phyloP scores from a whole-genome alignment of 148 eudicot species.

The Rhododendron ovatum region DNA sequence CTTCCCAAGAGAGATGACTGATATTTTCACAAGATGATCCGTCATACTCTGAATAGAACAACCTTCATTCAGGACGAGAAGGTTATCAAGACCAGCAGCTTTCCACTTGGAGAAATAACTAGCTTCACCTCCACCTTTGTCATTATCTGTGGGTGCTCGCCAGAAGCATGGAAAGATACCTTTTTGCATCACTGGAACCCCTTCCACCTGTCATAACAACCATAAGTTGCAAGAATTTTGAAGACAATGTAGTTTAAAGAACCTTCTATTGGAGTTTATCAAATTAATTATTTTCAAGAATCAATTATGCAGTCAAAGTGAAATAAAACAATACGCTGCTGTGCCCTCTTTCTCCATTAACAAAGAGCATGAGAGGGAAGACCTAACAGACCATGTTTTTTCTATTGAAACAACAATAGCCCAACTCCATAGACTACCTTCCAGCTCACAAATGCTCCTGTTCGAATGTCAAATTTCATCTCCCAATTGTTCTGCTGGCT shows the following conservation, averaged over 20 bases:
- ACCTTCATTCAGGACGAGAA: slow-evolving; percentile 41
- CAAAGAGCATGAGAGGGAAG: background rate
- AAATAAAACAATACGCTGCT: background rate
- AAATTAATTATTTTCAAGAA: background rate
- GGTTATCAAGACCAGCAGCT: slow-evolving; percentile 57
- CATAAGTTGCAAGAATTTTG: background rate
- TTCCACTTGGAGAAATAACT: slow-evolving; percentile 84
- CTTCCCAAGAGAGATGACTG: slow-evolving; percentile 36
- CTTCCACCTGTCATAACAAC: slow-evolving; percentile 52
- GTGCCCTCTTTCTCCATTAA: background rate
- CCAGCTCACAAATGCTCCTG: slow-evolving; percentile 82
- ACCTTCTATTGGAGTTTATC: background rate
- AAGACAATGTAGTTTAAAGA: background rate
- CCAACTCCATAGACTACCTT: slow-evolving; percentile 46
- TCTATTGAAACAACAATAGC: background rate
- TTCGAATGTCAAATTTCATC: slow-evolving; percentile 51
- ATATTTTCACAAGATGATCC: slow-evolving; percentile 48
- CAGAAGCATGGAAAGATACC: slow-evolving; percentile 89
- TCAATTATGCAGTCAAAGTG: background rate
- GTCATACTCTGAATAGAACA: slow-evolving; percentile 43
- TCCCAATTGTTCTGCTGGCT: slow-evolving; percentile 42
- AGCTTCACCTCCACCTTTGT: slow-evolving; percentile 68
- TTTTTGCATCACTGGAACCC: slow-evolving; percentile 53
- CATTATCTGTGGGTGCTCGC: slow-evolving; percentile 98
- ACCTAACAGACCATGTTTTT: background rate